Base-by-base conservation (phyloP, 148 eudicot species). In the Agrostemma githago region DNA sequence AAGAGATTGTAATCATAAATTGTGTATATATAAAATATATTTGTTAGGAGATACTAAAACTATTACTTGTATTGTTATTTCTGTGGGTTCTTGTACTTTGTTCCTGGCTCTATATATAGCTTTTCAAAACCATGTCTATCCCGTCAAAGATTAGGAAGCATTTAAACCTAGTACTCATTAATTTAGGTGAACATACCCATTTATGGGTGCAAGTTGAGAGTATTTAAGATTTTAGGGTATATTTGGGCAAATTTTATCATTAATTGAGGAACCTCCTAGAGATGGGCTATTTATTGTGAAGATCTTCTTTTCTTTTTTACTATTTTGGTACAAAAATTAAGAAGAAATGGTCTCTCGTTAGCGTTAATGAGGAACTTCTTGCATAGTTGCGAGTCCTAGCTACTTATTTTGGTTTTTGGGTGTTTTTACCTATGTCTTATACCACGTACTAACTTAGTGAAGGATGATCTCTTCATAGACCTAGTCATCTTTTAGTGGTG, bases 1-100 rank as follows among this genome's bases (percentile, higher is more conserved):
- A 40, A 21, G 46, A 43, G 46, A 43, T 43, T 17, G 42, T 53
- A 46, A 68, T 63, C 79, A 48, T 76, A 68, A 68, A 76, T 44
- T 67, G 56, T 26, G 72, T 26, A 26, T 26, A 26, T 26, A 26
- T 15, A 34, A 26, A 26, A 26, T 26, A 68, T 68, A 21, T 68
- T 8, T 44, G 26, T 16, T 60, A 68, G 34, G 38, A 69, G 79
- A 68, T 76, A 44, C 70, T 56, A 67, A n/a, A 41, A 21, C n/a
- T 20, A 14, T 26, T 26, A 26, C 34, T 26, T 26, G 46, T 59
- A 58, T 43, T 68, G 26, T 43, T 37, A 60, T 60, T 48, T 42
- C 41, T 7, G 39, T 59, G 42, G 37, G 12, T 10, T 4, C 48
- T 9, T 15, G 12, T 41, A 15, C 8, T 53, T 70, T 71, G 43